Percentiles rank a stretch among this genome's conserved stretches.
These are phyloP conservation scores for Paraphaeosphaeria sporulosa DNA, from an alignment of 2,329 filamentous ascomycete species.

Conservation along the genomic window DNA sequence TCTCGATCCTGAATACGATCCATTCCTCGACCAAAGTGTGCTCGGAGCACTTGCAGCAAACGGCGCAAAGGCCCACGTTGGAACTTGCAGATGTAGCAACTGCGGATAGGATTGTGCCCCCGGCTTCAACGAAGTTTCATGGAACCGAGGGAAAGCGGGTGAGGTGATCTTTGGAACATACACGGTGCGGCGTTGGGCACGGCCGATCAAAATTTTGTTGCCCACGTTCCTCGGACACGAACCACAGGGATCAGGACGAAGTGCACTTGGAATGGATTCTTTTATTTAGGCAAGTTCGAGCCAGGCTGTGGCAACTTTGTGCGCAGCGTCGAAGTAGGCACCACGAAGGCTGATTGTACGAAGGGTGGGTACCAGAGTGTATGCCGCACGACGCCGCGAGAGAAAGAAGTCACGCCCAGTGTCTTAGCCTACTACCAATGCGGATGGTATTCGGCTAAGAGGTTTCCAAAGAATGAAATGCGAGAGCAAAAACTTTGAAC, in stretches of 20 bases:
- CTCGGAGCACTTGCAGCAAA: not conserved
- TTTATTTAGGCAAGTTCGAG: not conserved
- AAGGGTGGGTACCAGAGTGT: slow-evolving; percentile 10
- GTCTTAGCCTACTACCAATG: slow-evolving; percentile 10
- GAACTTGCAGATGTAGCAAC: slow-evolving; percentile 10
- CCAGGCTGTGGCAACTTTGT: slow-evolving; percentile 4
- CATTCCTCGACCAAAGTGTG: not conserved
- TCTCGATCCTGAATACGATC: not conserved
- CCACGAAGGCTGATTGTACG: slow-evolving; percentile 4
- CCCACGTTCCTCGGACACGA: not conserved
- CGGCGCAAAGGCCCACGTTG: not conserved
- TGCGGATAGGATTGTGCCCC: slow-evolving; percentile 7
- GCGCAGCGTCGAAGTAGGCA: slow-evolving; percentile 9
- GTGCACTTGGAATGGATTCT: slow-evolving; percentile 9
- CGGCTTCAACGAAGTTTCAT: slow-evolving; percentile 8
- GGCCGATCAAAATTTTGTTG: slow-evolving; percentile 9
- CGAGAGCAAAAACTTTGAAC: not conserved
- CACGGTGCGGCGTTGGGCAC: not conserved
- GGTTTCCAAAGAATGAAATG: not conserved
- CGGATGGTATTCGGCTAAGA: slow-evolving; percentile 5
- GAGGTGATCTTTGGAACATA: slow-evolving; percentile 12
- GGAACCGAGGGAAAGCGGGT: not conserved
- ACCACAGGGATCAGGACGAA: not conserved
- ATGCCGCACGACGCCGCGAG: slow-evolving; percentile 1
- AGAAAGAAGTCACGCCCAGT: not conserved